Evolutionary conservation across 139 green algal genomes (phyloP), one percentile per base, ranked within the genome.

Genomic region (Coelastrella sp.): DNA sequence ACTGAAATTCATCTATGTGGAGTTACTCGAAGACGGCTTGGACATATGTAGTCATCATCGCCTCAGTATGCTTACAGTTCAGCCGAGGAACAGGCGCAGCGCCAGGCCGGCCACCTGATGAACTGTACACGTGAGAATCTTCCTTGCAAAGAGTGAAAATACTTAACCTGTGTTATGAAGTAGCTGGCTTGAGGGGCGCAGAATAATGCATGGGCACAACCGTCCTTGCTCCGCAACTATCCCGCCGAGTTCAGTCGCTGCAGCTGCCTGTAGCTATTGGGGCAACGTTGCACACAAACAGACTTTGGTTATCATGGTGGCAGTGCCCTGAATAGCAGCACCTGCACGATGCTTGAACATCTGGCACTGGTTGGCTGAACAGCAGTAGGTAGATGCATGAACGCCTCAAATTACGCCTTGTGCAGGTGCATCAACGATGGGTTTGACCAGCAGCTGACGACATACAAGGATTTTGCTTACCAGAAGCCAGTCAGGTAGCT

Each of bases 381-480:
- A 23, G 45, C 45, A 23, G 45, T 13, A 57, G 45, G 11, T 13
- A 57, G 11, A 57, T 57, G 53, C 53, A 64, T 64, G 19, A 64
- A 32, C 17, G 53, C 53, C 1, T 19, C 0, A 1, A 25, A 63
- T 15, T n/a, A 63, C 19, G 19, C 5, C 17, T 27, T 64, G 53
- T 64, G 60, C 77, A 84, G 59, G 67, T 86, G 81, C 68, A 86
- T 86, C 21, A 86, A 86, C 25, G 68, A 81, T 25, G 68, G 68
- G 3, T 45, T 63, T 19, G 69, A 59, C 13, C 60, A 81, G 67
- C 81, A 86, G 37, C 68, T 79, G 2, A 86, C 81, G 0, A 86
- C 68, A 13, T 86, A 86, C 32, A 27, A 43, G 68, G 81, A 86
- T 68, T 86, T 86, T 51, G 81, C 81, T 6, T 81, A 74, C 34